Evolutionary conservation across 768 basidiomycete species (phyloP).

Genomic region (Paxillus rubicundulus): DNA sequence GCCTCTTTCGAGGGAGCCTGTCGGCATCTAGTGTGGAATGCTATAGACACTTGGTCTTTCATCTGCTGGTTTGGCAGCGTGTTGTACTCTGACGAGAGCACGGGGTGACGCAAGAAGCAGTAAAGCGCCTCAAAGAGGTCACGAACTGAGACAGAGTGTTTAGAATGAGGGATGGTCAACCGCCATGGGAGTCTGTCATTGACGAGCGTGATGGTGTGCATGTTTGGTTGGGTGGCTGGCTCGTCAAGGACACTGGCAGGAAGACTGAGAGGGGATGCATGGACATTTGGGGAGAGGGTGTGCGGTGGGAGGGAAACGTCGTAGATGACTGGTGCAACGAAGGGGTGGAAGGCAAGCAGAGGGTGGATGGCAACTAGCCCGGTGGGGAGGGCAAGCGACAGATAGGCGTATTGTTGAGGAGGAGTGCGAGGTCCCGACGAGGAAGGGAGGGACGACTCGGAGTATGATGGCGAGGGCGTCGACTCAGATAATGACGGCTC

Average conservation of each 20-base stretch:
- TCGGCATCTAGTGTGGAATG: constrained; percentile 43
- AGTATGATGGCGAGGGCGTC: constrained; percentile 24
- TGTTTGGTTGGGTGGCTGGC: constrained; percentile 31
- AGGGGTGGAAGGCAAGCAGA: constrained; percentile 29
- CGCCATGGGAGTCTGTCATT: constrained; percentile 34
- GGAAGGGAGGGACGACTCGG: constrained; percentile 31
- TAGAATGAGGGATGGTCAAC: constrained; percentile 29
- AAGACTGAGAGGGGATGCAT: constrained; percentile 25
- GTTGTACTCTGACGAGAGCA: constrained; percentile 41
- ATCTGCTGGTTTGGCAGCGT: constrained; percentile 32
- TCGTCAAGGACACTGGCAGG: constrained; percentile 23
- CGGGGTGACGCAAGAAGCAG: constrained; percentile 39
- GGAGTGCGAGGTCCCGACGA: constrained; percentile 30
- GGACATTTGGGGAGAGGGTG: constrained; percentile 21
- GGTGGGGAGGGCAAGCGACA: constrained; percentile 18
- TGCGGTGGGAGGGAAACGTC: constrained; percentile 18
- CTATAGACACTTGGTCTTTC: constrained; percentile 37
- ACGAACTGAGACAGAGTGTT: constrained; percentile 36
- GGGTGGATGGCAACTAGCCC: constrained; percentile 33
- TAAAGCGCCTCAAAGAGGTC: constrained; percentile 52
- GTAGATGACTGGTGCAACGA: constrained; percentile 19
- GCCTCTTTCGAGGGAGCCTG: constrained; percentile 29
- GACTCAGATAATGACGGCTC: neutral
- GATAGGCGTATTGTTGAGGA: constrained; percentile 27
- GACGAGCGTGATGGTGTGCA: constrained; percentile 30